Percentiles rank a stretch among this genome's conserved stretches.
phyloP scores from a whole-genome alignment of 306 rosid genomes.

The Cicer judaicum region DNA sequence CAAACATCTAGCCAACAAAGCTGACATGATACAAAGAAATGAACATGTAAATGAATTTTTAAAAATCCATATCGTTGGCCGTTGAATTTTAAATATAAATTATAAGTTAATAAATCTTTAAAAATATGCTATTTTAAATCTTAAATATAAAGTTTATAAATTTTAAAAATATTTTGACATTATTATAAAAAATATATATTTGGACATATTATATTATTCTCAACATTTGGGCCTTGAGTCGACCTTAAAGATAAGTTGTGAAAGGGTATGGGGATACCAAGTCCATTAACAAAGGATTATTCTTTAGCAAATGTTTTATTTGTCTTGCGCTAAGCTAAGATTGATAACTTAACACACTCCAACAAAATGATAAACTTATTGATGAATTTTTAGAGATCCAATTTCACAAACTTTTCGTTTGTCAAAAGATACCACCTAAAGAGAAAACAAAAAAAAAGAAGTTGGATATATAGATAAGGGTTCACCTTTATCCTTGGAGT shows the following conservation, averaged over 20 bases:
- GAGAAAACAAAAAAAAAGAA: slow-evolving; percentile 36
- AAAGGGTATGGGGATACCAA: neutral
- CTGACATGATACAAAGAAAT: too few species aligned
- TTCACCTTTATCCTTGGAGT: slow-evolving; percentile 30
- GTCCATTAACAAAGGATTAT: neutral
- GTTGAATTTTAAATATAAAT: too few species aligned
- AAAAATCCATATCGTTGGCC: too few species aligned
- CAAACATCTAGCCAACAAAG: too few species aligned
- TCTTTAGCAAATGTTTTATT: neutral
- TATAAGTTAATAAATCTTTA: too few species aligned
- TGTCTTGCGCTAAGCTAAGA: slow-evolving; percentile 2
- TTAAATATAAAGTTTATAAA: too few species aligned
- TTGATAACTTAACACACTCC: slow-evolving; percentile 23
- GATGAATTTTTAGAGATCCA: slow-evolving; percentile 40
- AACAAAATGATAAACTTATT: slow-evolving; percentile 1
- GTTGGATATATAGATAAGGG: slow-evolving; percentile 4
- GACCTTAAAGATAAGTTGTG: neutral
- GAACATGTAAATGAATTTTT: too few species aligned
- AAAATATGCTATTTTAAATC: too few species aligned
- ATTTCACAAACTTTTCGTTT: slow-evolving; percentile 20
- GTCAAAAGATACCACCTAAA: slow-evolving; percentile 5
- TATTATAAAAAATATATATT: too few species aligned
- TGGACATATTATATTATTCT: too few species aligned
- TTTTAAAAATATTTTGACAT: too few species aligned
- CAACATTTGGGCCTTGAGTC: neutral